A percentile compares a stretch with the other conserved stretches of the same genome.
Conservation (phyloP, 352 stramenopile species). For the Phytophthora sp. region DNA sequence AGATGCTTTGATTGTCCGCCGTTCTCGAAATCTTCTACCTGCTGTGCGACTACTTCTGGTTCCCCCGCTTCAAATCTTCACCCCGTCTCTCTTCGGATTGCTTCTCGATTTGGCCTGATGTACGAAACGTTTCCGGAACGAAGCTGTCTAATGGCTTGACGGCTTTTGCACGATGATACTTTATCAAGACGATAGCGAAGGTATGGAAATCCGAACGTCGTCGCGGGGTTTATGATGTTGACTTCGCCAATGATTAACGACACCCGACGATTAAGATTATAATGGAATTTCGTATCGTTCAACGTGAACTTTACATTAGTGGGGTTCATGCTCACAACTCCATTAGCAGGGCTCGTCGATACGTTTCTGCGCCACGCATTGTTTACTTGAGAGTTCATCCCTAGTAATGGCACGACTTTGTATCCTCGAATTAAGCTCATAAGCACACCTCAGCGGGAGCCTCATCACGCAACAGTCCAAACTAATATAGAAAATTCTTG, state of each 20-base stretch:
- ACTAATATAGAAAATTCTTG: too few species aligned
- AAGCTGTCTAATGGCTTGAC: constrained; percentile 48
- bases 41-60: constrained; percentile 68
- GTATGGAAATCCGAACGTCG: constrained; percentile 38
- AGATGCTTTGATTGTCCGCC: constrained; percentile 37
- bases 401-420: background rate
- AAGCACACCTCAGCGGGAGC: too few species aligned
- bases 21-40: constrained; percentile 57
- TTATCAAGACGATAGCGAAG: constrained; percentile 38
- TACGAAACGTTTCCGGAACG: constrained; percentile 38
- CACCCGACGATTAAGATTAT: background rate
- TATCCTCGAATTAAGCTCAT: background rate
- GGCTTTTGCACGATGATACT: constrained; percentile 54
- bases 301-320: too few species aligned
- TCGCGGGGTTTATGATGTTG: constrained; percentile 51
- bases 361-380: constrained; percentile 44
- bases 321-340: constrained; percentile 66
- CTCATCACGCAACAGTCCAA: too few species aligned
- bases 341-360: constrained; percentile 51
- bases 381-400: constrained; percentile 47
- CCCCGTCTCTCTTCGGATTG: constrained; percentile 63
- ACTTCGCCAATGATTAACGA: constrained; percentile 52
- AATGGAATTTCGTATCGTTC: background rate
- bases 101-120: constrained; percentile 67
- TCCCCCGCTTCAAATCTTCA: constrained; percentile 49